These are phyloP conservation scores for Pontederia paniculata DNA, from an alignment of 176 grass and related monocot species.

Conservation along the genomic window DNA sequence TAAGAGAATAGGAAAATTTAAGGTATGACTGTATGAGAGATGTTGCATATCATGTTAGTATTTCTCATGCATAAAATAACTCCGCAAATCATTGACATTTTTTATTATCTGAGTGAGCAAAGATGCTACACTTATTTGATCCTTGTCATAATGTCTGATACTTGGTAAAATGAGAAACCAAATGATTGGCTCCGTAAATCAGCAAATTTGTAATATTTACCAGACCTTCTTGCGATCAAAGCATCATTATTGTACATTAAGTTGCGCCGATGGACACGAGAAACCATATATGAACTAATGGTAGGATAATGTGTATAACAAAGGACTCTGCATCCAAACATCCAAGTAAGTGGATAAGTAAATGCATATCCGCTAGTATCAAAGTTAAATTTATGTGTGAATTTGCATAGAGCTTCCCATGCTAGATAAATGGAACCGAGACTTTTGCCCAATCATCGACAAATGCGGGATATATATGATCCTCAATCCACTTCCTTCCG, in stretches of 20 bases:
- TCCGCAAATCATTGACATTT: no score
- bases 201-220: background rate
- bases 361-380: conserved; percentile 97
- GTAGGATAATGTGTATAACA: conserved; percentile 93
- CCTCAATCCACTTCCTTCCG: conserved; percentile 92
- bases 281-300: conserved; percentile 92
- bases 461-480: conserved; percentile 66
- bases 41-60: no score
- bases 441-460: conserved; percentile 95
- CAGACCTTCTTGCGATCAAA: conserved; percentile 62
- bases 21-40: no score
- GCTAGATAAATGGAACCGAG: conserved; percentile 80
- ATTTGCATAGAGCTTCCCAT: conserved; percentile 78
- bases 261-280: conserved; percentile 49
- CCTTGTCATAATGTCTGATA: no score
- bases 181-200: no score
- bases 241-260: conserved; percentile 90
- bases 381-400: conserved; percentile 62
- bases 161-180: no score
- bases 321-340: conserved; percentile 84
- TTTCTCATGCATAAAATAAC: no score
- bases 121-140: no score
- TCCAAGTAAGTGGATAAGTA: conserved; percentile 71
- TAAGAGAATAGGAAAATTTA: no score
- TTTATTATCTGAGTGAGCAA: no score